Evolutionary conservation across 139 green algal genomes (phyloP).

Genomic region (Picochlorum costavermella): DNA sequence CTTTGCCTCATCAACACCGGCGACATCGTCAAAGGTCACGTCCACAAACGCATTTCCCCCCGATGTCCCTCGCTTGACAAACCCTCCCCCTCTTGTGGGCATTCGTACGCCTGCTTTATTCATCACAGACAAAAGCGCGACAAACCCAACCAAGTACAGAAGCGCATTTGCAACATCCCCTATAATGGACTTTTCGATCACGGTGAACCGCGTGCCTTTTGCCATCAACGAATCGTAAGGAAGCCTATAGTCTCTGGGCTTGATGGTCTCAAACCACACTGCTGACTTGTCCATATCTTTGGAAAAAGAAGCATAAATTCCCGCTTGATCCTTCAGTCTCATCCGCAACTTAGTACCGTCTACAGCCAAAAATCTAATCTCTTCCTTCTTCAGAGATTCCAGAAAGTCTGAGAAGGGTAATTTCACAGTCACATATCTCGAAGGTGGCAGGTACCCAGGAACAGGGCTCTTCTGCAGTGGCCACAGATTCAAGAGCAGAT

Average conservation of each 20-base stretch:
- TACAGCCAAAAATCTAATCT: slow-evolving; percentile 61
- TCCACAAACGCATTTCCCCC: background rate
- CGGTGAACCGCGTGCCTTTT: slow-evolving; percentile 60
- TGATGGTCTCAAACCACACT: slow-evolving; percentile 57
- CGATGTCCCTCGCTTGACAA: background rate
- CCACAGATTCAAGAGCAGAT: slow-evolving; percentile 9
- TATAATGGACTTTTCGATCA: slow-evolving; percentile 47
- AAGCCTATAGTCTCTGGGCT: slow-evolving; percentile 63
- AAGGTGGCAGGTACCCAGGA: slow-evolving; percentile 11
- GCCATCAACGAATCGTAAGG: slow-evolving; percentile 57
- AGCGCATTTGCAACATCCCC: slow-evolving; percentile 12
- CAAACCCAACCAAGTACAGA: slow-evolving; percentile 54
- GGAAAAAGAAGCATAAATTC: slow-evolving; percentile 7
- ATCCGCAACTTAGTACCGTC: slow-evolving; percentile 52
- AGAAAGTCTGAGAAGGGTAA: slow-evolving; percentile 69
- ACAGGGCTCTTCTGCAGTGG: slow-evolving; percentile 4
- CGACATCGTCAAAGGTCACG: slow-evolving; percentile 76
- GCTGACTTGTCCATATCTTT: slow-evolving; percentile 7
- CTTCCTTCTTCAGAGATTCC: slow-evolving; percentile 44
- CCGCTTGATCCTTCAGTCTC: background rate
- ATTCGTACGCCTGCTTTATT: slow-evolving; percentile 57
- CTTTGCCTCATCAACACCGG: slow-evolving; percentile 81
- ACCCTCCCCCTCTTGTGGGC: slow-evolving; percentile 20
- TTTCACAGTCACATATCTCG: slow-evolving; percentile 19
- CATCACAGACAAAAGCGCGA: slow-evolving; percentile 52